A percentile compares a stretch with the other conserved stretches of the same genome.
Conservation (phyloP, 306 rosid genomes). For the cucumber (Cucumis sativus) region DNA sequence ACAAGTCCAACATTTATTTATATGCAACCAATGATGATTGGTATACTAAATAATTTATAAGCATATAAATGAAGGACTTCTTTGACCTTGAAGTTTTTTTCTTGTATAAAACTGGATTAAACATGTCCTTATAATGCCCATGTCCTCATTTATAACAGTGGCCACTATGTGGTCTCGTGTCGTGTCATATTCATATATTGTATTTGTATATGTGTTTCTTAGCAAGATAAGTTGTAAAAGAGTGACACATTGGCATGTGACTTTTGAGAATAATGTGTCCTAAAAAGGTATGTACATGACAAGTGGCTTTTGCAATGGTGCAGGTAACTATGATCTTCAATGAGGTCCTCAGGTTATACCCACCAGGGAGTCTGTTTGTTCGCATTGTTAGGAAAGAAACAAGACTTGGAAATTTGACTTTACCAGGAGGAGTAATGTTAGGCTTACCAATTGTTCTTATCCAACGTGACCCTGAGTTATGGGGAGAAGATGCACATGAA, state of each 20-base stretch:
- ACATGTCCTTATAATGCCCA: too few species aligned
- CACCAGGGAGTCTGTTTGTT: not conserved
- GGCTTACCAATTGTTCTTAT: constrained; percentile 1
- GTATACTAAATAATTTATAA: too few species aligned
- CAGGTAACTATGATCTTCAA: constrained; percentile 14
- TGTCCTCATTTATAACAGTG: too few species aligned
- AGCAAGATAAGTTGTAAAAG: not conserved
- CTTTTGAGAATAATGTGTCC: not conserved
- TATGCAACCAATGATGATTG: too few species aligned
- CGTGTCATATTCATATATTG: too few species aligned
- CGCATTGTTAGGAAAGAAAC: not conserved
- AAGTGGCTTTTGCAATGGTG: not conserved
- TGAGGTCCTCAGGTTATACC: constrained; percentile 9
- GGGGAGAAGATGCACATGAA: constrained; percentile 29
- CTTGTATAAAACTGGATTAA: too few species aligned
- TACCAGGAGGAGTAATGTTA: constrained; percentile 14
- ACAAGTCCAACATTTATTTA: too few species aligned
- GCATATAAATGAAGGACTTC: too few species aligned
- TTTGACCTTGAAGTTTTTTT: too few species aligned
- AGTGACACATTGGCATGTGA: not conserved
- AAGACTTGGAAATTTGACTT: not conserved
- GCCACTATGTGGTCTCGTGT: too few species aligned
- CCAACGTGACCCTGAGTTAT: constrained; percentile 16
- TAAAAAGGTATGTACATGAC: not conserved
- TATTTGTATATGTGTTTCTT: too few species aligned